Percentiles rank a stretch among this genome's conserved stretches.
These are phyloP conservation scores for Crucibulum laeve DNA, from an alignment of 768 basidiomycete species.

Conservation along the genomic window DNA sequence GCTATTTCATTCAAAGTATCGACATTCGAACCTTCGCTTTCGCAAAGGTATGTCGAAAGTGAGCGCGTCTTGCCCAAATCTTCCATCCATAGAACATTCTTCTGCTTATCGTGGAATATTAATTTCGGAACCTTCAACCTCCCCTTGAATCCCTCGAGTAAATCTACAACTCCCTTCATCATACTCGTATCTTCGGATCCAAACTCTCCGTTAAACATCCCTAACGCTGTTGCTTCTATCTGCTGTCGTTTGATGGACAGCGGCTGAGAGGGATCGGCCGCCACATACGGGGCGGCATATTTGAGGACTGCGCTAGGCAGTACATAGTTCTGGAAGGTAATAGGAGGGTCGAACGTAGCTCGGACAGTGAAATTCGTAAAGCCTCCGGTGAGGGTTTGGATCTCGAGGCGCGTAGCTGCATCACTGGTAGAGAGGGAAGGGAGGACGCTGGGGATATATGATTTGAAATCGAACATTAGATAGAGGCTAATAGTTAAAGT, in stretches of 20 bases:
- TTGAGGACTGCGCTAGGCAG: slow-evolving; percentile 14
- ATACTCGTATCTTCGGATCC: neutral
- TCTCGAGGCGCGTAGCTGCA: neutral
- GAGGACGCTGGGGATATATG: neutral
- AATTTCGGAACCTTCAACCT: slow-evolving; percentile 12
- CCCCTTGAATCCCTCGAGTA: neutral
- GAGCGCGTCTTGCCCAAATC: slow-evolving; percentile 14
- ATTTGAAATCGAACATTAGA: slow-evolving; percentile 3
- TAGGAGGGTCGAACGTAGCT: slow-evolving; percentile 11
- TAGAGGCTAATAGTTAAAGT: too few species aligned
- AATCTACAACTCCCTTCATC: neutral
- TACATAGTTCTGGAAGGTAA: slow-evolving; percentile 1
- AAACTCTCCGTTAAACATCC: slow-evolving; percentile 9
- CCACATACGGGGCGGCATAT: slow-evolving; percentile 18
- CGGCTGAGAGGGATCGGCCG: slow-evolving; percentile 11
- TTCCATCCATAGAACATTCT: slow-evolving; percentile 19
- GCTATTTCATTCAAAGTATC: slow-evolving; percentile 6
- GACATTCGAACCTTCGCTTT: neutral
- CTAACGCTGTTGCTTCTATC: slow-evolving; percentile 17
- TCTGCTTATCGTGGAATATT: slow-evolving; percentile 13
- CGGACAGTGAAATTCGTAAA: slow-evolving; percentile 18
- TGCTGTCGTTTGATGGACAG: slow-evolving; percentile 15
- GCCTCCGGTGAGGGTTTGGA: slow-evolving; percentile 11
- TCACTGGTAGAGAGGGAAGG: neutral
- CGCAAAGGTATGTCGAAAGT: slow-evolving; percentile 10